phyloP scores from a whole-genome alignment of 495 filamentous ascomycete species.

The Penicillium pulvis region DNA sequence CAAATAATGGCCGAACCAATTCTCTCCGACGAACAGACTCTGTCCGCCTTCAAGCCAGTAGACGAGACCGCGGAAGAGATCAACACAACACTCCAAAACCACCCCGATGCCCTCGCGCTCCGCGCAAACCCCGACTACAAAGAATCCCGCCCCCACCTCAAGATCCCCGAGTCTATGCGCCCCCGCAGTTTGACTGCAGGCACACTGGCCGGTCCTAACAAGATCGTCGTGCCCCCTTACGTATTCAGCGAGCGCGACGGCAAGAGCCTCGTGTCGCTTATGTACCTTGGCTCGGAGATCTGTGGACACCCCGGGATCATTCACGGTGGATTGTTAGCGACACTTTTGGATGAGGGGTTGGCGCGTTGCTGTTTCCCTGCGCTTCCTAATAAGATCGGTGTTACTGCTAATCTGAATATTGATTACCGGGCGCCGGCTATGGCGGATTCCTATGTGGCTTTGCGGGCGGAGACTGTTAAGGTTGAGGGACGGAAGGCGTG shows the following conservation, averaged over 20 bases:
- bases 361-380: slow-evolving; percentile 90
- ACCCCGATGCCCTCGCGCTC: slow-evolving; percentile 69
- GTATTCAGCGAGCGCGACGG: slow-evolving; percentile 72
- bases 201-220: slow-evolving; percentile 71
- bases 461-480: slow-evolving; percentile 79
- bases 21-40: slow-evolving; percentile 71
- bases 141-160: slow-evolving; percentile 84
- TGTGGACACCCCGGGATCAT: slow-evolving; percentile 92
- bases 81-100: slow-evolving; percentile 71
- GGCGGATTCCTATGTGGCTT: slow-evolving; percentile 75
- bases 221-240: slow-evolving; percentile 80
- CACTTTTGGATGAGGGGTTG: slow-evolving; percentile 87
- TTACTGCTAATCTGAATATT: slow-evolving; percentile 90
- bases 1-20: slow-evolving; percentile 48
- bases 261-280: slow-evolving; percentile 70
- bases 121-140: slow-evolving; percentile 65
- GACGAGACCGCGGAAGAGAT: slow-evolving; percentile 62
- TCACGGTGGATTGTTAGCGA: slow-evolving; percentile 89
- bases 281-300: slow-evolving; percentile 77
- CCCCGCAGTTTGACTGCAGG: slow-evolving; percentile 80
- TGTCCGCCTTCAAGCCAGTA: slow-evolving; percentile 64
- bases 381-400: slow-evolving; percentile 82
- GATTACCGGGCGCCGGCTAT: slow-evolving; percentile 81
- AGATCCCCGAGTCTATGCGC: slow-evolving; percentile 69
- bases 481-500: slow-evolving; percentile 95